Conservation (phyloP, 148 eudicot genomes). For the Vaccinium macrocarpon region DNA sequence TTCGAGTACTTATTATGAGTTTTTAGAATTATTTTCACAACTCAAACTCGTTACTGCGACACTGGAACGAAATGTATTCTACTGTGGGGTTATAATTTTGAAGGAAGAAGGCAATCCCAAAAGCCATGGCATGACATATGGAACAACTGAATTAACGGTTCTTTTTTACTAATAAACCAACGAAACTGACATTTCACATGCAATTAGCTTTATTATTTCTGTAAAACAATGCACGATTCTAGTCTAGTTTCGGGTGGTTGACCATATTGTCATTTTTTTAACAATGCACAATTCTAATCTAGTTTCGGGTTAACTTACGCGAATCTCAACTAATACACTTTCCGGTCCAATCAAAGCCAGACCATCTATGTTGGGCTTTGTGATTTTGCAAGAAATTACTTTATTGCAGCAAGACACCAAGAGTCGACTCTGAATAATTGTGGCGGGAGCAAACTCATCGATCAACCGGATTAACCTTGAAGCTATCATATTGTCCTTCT, state of each 20-base stretch:
- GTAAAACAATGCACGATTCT: neutral
- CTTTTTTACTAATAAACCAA: neutral
- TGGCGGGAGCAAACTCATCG: too few species aligned
- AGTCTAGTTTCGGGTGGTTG: neutral
- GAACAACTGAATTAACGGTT: neutral
- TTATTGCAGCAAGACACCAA: too few species aligned
- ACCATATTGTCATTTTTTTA: neutral
- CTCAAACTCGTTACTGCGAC: neutral
- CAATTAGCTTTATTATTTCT: neutral
- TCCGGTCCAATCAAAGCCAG: too few species aligned
- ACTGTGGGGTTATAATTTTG: neutral
- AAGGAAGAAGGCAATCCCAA: neutral
- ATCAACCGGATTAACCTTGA: too few species aligned
- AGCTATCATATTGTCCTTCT: neutral
- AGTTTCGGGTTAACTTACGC: too few species aligned
- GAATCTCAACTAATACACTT: too few species aligned
- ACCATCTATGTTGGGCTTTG: too few species aligned
- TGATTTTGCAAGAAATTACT: too few species aligned
- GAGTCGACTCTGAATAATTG: too few species aligned
- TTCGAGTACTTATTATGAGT: too few species aligned
- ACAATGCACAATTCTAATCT: neutral
- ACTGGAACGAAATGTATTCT: too few species aligned
- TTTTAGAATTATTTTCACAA: neutral
- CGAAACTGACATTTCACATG: neutral
- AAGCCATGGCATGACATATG: constrained; percentile 1